Evolutionary conservation across 805 yeast species (phyloP), one percentile per base, ranked within the genome.

Genomic region (Pichia cabralensis): DNA sequence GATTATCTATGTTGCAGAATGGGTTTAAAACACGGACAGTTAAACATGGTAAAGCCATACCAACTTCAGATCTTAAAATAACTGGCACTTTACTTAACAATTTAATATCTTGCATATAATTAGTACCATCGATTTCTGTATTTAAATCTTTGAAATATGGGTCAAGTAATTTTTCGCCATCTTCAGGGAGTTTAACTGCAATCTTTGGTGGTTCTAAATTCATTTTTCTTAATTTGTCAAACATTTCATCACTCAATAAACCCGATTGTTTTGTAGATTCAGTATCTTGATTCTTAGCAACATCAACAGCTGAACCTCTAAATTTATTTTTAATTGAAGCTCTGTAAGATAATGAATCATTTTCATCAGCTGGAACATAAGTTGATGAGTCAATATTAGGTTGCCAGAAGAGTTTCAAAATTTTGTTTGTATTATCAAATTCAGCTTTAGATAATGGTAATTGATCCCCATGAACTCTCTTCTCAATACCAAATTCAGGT

Each of bases 381-480:
- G 94, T 81, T 1, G 96, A 96, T 16, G 95, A 72, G 55, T 89
- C 96, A 35, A 81, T 73, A n/a, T 88, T 89, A 34, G 74, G 75
- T 56, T 85, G 94, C 98, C 98, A 89, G 52, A 72, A 85, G 31
- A 89, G 63, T 53, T 89, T 96, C 49, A 89, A 65, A 8, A 75
- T 60, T 29, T 84, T 69, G 26, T 69, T 62, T 13, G 53, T 49
- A 52, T 79, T 81, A 55, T 83, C 88, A 55, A 81, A 92, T 56
- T 92, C 97, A 5, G 96, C 97, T 56, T 86, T 88, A 17, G 74
- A 74, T 42, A 89, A 65, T 9, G 97, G 97, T 36, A 92, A 65
- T 59, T 92, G 97, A 59, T 92, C 98, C 19, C 97, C 96, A 52
- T 92, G 98, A 16, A 88, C 96, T 50, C 96, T 70, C 58, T 88